Conservation (phyloP, 164 flowering plant genomes). For the Chimonanthus salicifolius region DNA sequence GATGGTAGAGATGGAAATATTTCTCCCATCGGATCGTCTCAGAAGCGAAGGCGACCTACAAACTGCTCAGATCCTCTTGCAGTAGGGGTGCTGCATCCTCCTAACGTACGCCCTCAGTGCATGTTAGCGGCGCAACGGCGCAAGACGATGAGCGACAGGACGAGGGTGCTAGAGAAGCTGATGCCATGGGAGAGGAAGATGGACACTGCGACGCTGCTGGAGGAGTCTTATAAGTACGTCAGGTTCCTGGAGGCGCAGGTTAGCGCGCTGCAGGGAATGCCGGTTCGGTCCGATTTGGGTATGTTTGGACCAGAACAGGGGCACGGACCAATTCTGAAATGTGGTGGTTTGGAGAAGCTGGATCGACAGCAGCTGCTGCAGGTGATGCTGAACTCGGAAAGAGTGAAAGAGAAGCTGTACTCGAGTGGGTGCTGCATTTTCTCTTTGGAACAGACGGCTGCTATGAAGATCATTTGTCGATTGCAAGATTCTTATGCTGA, state of each 20-base stretch:
- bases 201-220: constrained; percentile 60
- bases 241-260: constrained; percentile 64
- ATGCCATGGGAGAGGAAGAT: constrained; percentile 61
- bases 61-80: neutral
- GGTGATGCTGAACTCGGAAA: constrained; percentile 53
- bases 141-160: constrained; percentile 41
- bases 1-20: neutral
- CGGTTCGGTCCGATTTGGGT: constrained; percentile 18
- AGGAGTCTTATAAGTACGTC: constrained; percentile 64
- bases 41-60: neutral
- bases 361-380: constrained; percentile 55
- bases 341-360: constrained; percentile 26
- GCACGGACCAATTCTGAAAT: neutral
- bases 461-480: constrained; percentile 8
- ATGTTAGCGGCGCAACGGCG: constrained; percentile 28
- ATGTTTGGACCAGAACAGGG: neutral
- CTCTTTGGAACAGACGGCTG: constrained; percentile 46
- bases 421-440: constrained; percentile 42
- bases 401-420: constrained; percentile 43
- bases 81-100: neutral
- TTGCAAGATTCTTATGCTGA: no score
- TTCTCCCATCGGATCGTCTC: neutral
- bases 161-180: constrained; percentile 40
- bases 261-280: constrained; percentile 55
- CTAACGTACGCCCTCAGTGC: constrained; percentile 7